Conservation (phyloP, 2,329 filamentous ascomycete species). For the Alternaria brassicicola region DNA sequence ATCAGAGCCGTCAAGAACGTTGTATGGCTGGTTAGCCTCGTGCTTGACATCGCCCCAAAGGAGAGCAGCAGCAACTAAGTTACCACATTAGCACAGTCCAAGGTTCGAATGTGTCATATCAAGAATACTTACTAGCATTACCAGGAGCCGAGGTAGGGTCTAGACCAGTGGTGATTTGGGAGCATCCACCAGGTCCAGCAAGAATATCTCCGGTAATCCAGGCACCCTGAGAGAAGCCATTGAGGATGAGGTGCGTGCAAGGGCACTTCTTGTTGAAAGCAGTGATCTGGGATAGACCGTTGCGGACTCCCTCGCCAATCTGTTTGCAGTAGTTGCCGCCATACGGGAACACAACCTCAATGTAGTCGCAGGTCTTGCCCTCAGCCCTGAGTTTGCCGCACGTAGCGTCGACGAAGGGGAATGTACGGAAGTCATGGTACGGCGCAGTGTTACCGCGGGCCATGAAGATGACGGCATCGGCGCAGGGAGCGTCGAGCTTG, state of each 20-base stretch:
- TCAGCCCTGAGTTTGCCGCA: constrained; percentile 29
- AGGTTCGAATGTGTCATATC: constrained; percentile 21
- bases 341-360: constrained; percentile 27
- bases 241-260: constrained; percentile 60
- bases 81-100: constrained; percentile 25
- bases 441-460: constrained; percentile 33
- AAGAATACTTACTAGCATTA: constrained; percentile 31
- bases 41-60: constrained; percentile 34
- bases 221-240: constrained; percentile 65
- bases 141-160: constrained; percentile 28
- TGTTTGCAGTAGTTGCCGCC: constrained; percentile 26
- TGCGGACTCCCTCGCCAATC: constrained; percentile 27
- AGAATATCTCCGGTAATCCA: constrained; percentile 66
- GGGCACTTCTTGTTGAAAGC: constrained; percentile 62
- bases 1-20: constrained; percentile 27
- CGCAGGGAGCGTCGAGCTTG: constrained; percentile 33
- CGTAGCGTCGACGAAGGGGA: constrained; percentile 28
- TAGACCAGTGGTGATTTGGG: constrained; percentile 24
- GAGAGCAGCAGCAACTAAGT: constrained; percentile 33
- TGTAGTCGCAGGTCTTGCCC: constrained; percentile 34
- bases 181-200: constrained; percentile 53
- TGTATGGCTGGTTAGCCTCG: constrained; percentile 30
- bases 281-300: constrained; percentile 54
- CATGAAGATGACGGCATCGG: constrained; percentile 31
- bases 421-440: constrained; percentile 31